Evolutionary conservation across 768 basidiomycete species (phyloP).

Genomic region (Pholiota molesta): DNA sequence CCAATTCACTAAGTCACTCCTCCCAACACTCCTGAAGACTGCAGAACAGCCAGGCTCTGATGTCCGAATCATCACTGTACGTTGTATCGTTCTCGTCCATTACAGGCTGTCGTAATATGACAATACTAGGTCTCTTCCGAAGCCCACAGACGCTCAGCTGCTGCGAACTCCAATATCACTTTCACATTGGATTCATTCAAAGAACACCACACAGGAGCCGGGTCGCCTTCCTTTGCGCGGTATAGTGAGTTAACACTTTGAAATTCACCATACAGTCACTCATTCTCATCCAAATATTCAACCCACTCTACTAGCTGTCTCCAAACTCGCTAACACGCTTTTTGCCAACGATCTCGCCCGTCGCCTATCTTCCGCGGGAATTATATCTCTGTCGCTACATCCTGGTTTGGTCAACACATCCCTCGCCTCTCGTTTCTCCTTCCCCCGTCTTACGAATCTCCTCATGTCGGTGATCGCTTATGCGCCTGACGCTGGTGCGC

Average conservation of each 20-base stretch:
- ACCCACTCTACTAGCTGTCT: constrained; percentile 4
- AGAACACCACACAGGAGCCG: constrained; percentile 8
- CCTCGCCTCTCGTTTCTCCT: background rate
- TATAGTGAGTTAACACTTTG: constrained; percentile 9
- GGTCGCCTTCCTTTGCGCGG: constrained; percentile 6
- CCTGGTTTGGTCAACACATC: constrained; percentile 20
- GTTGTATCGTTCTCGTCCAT: background rate
- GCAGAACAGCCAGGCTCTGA: constrained; percentile 18
- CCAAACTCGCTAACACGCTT: constrained; percentile 18
- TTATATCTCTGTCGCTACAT: constrained; percentile 19
- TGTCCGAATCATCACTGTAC: constrained; percentile 20
- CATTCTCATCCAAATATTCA: background rate
- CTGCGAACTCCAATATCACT: constrained; percentile 10
- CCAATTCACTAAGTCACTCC: constrained; percentile 18
- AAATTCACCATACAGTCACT: background rate
- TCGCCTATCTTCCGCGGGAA: constrained; percentile 7
- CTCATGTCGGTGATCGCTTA: constrained; percentile 30
- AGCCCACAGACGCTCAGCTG: constrained; percentile 4
- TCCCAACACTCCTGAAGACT: constrained; percentile 20
- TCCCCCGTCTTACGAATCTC: constrained; percentile 17
- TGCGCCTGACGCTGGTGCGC: constrained; percentile 35
- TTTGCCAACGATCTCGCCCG: constrained; percentile 16
- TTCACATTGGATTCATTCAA: constrained; percentile 18
- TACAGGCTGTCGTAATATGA: background rate
- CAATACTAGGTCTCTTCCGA: constrained; percentile 7